These are phyloP conservation scores for Aureobasidium sp. DNA, from an alignment of 2,329 filamentous ascomycete genomes.

Conservation along the genomic window DNA sequence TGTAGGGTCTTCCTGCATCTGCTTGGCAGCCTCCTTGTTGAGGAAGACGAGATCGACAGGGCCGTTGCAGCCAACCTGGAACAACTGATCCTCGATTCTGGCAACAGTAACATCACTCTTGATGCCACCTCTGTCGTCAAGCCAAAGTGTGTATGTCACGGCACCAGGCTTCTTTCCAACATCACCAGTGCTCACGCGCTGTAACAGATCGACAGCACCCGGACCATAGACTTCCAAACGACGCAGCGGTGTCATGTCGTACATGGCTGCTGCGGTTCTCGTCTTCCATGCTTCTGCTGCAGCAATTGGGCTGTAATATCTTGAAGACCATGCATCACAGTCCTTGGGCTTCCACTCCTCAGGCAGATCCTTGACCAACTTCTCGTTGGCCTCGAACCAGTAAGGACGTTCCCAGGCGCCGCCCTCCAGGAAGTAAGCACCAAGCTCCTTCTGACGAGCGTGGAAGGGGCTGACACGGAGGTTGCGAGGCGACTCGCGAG, in stretches of 20 bases:
- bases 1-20: constrained; percentile 33
- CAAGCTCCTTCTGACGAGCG: constrained; percentile 45
- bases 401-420: constrained; percentile 56
- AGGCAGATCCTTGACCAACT: constrained; percentile 44
- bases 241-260: constrained; percentile 53
- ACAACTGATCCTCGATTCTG: constrained; percentile 40
- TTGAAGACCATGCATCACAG: constrained; percentile 51
- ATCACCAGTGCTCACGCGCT: constrained; percentile 44
- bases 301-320: constrained; percentile 50
- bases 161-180: constrained; percentile 39
- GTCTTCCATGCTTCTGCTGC: constrained; percentile 59
- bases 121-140: constrained; percentile 47
- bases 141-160: constrained; percentile 49
- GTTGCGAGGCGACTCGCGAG: constrained; percentile 48
- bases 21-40: constrained; percentile 42
- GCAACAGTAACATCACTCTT: constrained; percentile 51
- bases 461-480: constrained; percentile 53
- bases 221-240: constrained; percentile 51
- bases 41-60: constrained; percentile 49
- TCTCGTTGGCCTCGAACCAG: constrained; percentile 52
- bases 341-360: constrained; percentile 46
- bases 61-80: constrained; percentile 51
- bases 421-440: constrained; percentile 51
- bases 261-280: constrained; percentile 53
- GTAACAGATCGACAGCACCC: constrained; percentile 47